Evolutionary conservation across 495 filamentous ascomycete species (phyloP), one percentile per base, ranked within the genome.

Genomic region (Daldinia grandis): DNA sequence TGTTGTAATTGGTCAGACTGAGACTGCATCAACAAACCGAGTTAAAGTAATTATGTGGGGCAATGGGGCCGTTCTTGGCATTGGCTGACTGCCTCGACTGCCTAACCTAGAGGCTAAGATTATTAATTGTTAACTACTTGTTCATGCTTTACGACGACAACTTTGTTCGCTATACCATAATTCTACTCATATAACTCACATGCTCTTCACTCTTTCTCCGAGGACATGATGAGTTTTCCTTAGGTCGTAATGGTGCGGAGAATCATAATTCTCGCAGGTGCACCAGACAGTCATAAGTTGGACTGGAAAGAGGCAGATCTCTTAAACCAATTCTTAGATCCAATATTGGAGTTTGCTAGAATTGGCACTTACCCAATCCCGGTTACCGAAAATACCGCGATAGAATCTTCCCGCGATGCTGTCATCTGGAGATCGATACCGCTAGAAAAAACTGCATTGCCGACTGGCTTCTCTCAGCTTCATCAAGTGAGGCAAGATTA

Each of bases 241-340:
- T 53, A 49, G 40, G 33, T 69, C 58, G 64, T 50, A 35, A 88
- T 87, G 87, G 69, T 82, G 58, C 63, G 50, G 64, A 85, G 82
- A 65, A 70, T 84, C 42, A 78, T 90, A 53, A 86, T 92, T 57
- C 81, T 91, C 40, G 77, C 87, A 64, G 91, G 91, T 6, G 88
- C 90, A 17, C 91, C 91, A 27, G 81, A 86, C 25, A 69, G 73
- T 19, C 71, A 68, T 38, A 79, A 78, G 30, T 80, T 93, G 12
- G 71, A 84, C 28, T 93, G 90, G 90, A 76, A 82, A 35, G 74
- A 83, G 30, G 69, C 76, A 5, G 78, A 80, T 31, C 79, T 92
- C 54, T 77, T 91, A 37, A 70, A 81, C 12, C 73, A 75, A 8
- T 84, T 83, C 57, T 68, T 77, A 6, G 75, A 77, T 2, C 76